Percentiles rank a stretch among this genome's conserved stretches.
Conservation (phyloP, 805 yeast genomes). For the Crinitomyces ghanaensis region DNA sequence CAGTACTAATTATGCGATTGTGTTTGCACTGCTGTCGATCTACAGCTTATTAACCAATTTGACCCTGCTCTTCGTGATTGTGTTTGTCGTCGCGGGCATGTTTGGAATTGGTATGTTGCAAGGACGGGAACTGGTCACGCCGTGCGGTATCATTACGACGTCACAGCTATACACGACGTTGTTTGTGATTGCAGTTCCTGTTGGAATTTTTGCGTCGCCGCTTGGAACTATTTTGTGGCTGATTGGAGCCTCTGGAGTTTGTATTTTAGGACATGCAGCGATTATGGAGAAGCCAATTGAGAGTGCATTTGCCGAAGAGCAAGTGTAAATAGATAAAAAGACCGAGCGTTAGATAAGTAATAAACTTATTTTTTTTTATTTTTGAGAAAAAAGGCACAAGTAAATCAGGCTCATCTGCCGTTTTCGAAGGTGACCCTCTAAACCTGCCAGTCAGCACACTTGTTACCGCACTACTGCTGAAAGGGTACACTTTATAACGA, state of each 20-base stretch:
- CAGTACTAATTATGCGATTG: constrained; percentile 71
- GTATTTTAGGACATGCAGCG: constrained; percentile 78
- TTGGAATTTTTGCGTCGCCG: constrained; percentile 82
- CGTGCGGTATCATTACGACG: constrained; percentile 56
- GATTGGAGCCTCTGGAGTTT: constrained; percentile 68
- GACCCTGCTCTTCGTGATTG: constrained; percentile 70
- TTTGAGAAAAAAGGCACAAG: no score
- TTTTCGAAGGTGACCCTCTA: no score
- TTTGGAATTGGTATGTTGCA: constrained; percentile 65
- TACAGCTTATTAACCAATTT: constrained; percentile 84
- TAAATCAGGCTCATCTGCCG: no score
- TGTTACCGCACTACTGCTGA: no score
- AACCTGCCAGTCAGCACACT: no score
- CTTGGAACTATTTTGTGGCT: constrained; percentile 86
- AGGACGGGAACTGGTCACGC: constrained; percentile 71
- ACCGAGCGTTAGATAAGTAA: no score
- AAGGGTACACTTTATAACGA: neutral
- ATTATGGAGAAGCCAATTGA: constrained; percentile 93
- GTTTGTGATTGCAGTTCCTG: constrained; percentile 62
- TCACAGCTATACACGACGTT: constrained; percentile 79
- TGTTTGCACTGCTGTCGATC: constrained; percentile 59
- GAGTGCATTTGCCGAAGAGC: constrained; percentile 79
- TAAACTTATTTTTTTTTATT: no score
- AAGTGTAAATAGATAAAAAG: constrained; percentile 21
- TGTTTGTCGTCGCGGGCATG: constrained; percentile 60